Evolutionary conservation across 2,329 filamentous ascomycete species (phyloP).

Genomic region (Hypoxylon sp.): DNA sequence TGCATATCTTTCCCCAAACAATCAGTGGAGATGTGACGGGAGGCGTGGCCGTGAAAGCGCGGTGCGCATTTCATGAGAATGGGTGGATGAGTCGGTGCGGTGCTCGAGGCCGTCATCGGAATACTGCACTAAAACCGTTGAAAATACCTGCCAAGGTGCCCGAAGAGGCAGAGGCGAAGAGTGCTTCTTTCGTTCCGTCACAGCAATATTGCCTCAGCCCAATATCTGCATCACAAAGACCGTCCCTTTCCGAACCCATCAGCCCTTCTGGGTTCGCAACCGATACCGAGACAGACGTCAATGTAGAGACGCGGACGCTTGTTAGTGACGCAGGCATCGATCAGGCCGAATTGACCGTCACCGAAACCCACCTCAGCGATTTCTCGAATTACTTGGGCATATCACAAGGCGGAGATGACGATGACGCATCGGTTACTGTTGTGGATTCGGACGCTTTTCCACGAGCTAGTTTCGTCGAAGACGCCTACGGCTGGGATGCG

Average conservation of each 20-base stretch:
- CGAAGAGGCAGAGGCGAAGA: conserved; percentile 38
- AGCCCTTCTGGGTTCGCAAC: conserved; percentile 38
- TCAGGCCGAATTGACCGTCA: conserved; percentile 42
- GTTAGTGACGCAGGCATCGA: conserved; percentile 33
- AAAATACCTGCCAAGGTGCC: conserved; percentile 44
- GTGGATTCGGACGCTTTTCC: conserved; percentile 43
- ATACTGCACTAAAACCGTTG: conserved; percentile 41
- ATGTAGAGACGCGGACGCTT: conserved; percentile 29
- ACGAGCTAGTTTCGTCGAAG: conserved; percentile 45
- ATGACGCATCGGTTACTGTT: conserved; percentile 38
- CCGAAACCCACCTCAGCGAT: conserved; percentile 44
- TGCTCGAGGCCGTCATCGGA: conserved; percentile 40
- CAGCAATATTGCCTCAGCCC: conserved; percentile 19
- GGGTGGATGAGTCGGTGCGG: conserved; percentile 37
- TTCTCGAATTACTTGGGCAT: conserved; percentile 52
- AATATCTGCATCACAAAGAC: conserved; percentile 28
- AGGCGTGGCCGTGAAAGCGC: conserved; percentile 60
- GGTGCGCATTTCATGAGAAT: conserved; percentile 38
- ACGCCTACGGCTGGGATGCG: conserved; percentile 64
- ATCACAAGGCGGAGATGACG: conserved; percentile 43
- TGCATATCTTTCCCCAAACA: conserved; percentile 31
- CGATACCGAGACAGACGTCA: conserved; percentile 40
- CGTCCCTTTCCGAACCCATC: conserved; percentile 32
- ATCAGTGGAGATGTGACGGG: conserved; percentile 47
- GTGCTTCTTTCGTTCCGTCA: conserved; percentile 34